A percentile compares a stretch with the other conserved stretches of the same genome.
These are phyloP conservation scores for Caryopteris hybrid DNA, from an alignment of 305 asterid genomes.

Conservation along the genomic window DNA sequence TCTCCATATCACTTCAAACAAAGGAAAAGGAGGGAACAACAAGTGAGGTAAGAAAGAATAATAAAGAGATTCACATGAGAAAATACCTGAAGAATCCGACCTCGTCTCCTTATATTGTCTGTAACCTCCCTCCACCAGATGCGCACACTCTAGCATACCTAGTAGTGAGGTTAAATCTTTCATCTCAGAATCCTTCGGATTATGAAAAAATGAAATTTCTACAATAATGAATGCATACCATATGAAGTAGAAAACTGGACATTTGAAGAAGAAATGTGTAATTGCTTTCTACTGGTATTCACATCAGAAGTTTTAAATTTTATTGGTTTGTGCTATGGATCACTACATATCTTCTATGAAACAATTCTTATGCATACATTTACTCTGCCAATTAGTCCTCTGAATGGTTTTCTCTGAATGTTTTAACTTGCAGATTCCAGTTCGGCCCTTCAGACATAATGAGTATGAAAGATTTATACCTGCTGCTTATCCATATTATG, in stretches of 20 bases:
- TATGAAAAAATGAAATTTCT: too few relatives aligned
- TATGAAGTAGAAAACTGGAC: background rate
- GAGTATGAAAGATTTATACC: conserved; percentile 85
- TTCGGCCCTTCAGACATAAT: conserved; percentile 83
- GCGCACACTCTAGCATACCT: too few relatives aligned
- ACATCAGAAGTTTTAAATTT: background rate
- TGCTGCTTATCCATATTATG: conserved; percentile 85
- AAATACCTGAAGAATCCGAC: too few relatives aligned
- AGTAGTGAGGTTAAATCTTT: too few relatives aligned
- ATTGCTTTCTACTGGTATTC: background rate
- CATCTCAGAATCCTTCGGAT: too few relatives aligned
- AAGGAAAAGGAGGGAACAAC: too few relatives aligned
- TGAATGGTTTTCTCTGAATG: conserved; percentile 6
- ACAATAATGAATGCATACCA: background rate
- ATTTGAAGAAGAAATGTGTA: background rate
- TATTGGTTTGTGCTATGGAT: background rate
- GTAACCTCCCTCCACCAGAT: too few relatives aligned
- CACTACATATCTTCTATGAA: background rate
- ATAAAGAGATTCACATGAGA: too few relatives aligned
- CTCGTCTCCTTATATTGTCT: too few relatives aligned
- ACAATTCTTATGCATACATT: background rate
- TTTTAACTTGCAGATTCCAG: conserved; percentile 70
- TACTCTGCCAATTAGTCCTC: background rate
- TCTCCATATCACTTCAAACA: too few relatives aligned
- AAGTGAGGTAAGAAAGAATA: too few relatives aligned